A percentile compares a stretch with the other conserved stretches of the same genome.
Conservation (phyloP, 495 filamentous ascomycete species). For the Neurospora sp. region DNA sequence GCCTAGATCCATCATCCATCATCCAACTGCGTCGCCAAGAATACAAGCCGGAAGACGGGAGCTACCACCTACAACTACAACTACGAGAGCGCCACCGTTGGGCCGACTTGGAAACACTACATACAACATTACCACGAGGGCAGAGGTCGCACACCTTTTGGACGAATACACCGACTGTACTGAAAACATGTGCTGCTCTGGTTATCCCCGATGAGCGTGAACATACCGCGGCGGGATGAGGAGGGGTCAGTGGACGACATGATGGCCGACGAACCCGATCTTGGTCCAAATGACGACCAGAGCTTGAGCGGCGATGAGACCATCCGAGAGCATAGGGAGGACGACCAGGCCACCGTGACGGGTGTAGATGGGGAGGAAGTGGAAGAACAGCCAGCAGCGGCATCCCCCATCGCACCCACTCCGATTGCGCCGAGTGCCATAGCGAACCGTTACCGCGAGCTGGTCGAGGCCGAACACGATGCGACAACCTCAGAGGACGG, state of each 20-base stretch:
- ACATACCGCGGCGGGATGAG: slow-evolving; percentile 36
- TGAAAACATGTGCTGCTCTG: slow-evolving; percentile 28
- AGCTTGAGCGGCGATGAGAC: slow-evolving; percentile 33
- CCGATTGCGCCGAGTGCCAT: slow-evolving; percentile 23
- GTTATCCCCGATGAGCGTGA: slow-evolving; percentile 39
- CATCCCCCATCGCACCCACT: slow-evolving; percentile 11
- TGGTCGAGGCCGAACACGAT: slow-evolving; percentile 23
- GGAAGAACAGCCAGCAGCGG: slow-evolving; percentile 23
- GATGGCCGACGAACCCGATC: slow-evolving; percentile 34
- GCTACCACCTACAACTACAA: neutral
- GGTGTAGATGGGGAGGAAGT: slow-evolving; percentile 1
- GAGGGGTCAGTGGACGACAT: slow-evolving; percentile 25
- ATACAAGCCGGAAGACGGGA: neutral
- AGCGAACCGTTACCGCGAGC: slow-evolving; percentile 36
- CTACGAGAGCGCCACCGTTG: neutral
- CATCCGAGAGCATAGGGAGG: slow-evolving; percentile 28
- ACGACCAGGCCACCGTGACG: slow-evolving; percentile 27
- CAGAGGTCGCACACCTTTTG: neutral
- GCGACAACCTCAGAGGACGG: slow-evolving; percentile 36
- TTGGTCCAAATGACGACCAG: slow-evolving; percentile 18
- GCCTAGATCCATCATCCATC: neutral
- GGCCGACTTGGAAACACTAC: neutral
- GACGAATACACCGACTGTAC: neutral
- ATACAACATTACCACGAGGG: neutral
- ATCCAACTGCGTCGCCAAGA: neutral